These are phyloP conservation scores for Chernovozyma sophiae-reginae DNA, from an alignment of 1,139 yeast species.

Conservation along the genomic window DNA sequence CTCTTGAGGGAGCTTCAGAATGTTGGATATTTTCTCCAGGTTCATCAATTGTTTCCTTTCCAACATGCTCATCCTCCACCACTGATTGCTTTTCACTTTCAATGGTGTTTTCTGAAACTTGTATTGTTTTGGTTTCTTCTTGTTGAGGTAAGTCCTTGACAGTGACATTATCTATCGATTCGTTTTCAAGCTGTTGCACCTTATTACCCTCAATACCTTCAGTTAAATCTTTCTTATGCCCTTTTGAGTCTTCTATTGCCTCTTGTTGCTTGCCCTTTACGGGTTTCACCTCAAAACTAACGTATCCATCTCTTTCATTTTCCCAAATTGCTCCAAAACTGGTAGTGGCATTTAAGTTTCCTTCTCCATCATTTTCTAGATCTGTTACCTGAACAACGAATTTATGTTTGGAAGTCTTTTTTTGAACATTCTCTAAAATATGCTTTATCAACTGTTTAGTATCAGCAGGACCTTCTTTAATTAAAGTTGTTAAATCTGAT, in stretches of 20 bases:
- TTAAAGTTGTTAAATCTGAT: background rate
- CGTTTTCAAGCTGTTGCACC: background rate
- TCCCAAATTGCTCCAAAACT: slow-evolving; percentile 41
- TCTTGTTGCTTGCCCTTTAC: background rate
- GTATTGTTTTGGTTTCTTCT: background rate
- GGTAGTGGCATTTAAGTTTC: slow-evolving; percentile 19
- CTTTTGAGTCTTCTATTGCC: background rate
- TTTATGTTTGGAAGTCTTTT: slow-evolving; percentile 36
- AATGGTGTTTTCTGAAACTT: background rate
- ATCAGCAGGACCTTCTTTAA: slow-evolving; percentile 3
- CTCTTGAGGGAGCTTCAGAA: background rate
- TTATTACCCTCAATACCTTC: background rate
- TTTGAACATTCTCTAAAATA: slow-evolving; percentile 18
- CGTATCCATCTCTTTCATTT: slow-evolving; percentile 32
- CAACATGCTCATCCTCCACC: background rate
- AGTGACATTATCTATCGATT: background rate
- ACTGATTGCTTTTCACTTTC: background rate
- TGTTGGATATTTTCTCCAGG: background rate
- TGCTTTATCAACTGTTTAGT: slow-evolving; percentile 10
- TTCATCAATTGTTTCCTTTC: background rate
- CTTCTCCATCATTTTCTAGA: slow-evolving; percentile 12
- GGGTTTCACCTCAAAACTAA: slow-evolving; percentile 19
- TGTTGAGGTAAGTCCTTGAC: background rate
- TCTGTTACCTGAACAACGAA: slow-evolving; percentile 28
- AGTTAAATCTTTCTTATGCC: background rate